Percentiles rank a stretch among this genome's conserved stretches.
Evolutionary conservation across 2,329 filamentous ascomycete species (phyloP).

Genomic region (Neocatenulostroma microsporum): DNA sequence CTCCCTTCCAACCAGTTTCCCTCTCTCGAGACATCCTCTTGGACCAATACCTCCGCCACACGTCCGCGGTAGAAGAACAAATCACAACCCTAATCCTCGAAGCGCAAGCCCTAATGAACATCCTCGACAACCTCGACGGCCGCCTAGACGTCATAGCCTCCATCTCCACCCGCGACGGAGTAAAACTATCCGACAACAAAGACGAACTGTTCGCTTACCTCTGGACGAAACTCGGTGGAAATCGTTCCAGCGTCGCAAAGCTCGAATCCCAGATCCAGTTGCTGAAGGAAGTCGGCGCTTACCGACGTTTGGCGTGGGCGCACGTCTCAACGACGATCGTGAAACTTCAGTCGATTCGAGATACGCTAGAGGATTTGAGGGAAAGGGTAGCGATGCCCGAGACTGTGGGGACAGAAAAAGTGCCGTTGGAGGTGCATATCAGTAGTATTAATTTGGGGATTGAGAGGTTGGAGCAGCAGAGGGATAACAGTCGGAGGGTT

Average conservation of each 20-base stretch:
- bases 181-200: conserved; percentile 50
- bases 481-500: conserved; percentile 41
- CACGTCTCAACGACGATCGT: conserved; percentile 63
- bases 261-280: conserved; percentile 57
- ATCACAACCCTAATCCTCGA: conserved; percentile 61
- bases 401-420: conserved; percentile 44
- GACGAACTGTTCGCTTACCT: conserved; percentile 61
- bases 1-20: conserved; percentile 55
- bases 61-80: conserved; percentile 59
- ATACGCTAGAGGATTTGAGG: conserved; percentile 61
- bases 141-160: conserved; percentile 62
- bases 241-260: conserved; percentile 52
- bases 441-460: conserved; percentile 66
- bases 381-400: conserved; percentile 63
- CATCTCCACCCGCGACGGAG: conserved; percentile 57
- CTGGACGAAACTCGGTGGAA: conserved; percentile 68
- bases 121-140: conserved; percentile 61
- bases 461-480: conserved; percentile 59
- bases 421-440: conserved; percentile 66
- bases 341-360: conserved; percentile 65
- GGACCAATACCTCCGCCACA: conserved; percentile 69
- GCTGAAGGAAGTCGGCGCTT: conserved; percentile 55
- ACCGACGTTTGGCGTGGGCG: conserved; percentile 57
- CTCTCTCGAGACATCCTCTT: conserved; percentile 57
- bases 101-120: conserved; percentile 58